These are phyloP conservation scores for Clarireedia paspali DNA, from an alignment of 2,329 filamentous ascomycete species.

Conservation along the genomic window DNA sequence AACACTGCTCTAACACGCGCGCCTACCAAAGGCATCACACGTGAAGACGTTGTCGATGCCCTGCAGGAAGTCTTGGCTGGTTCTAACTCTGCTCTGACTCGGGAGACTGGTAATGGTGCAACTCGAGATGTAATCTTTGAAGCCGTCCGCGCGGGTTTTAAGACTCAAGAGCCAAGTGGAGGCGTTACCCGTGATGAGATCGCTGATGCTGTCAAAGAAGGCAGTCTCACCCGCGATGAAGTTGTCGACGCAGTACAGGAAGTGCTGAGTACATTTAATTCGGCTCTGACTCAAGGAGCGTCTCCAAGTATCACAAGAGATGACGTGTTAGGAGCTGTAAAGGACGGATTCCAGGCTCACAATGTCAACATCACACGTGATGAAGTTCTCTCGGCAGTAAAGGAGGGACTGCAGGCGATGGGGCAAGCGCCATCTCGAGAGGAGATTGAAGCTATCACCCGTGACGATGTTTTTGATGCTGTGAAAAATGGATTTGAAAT, in stretches of 20 bases:
- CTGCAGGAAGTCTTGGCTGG: constrained; percentile 32
- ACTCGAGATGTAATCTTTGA: constrained; percentile 79
- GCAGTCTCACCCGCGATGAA: constrained; percentile 68
- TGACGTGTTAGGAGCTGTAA: constrained; percentile 75
- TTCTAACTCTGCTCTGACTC: constrained; percentile 29
- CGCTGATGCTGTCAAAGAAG: constrained; percentile 68
- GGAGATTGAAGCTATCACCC: constrained; percentile 39
- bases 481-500: constrained; percentile 52
- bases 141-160: constrained; percentile 75
- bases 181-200: constrained; percentile 74
- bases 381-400: constrained; percentile 56
- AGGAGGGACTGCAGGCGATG: constrained; percentile 47
- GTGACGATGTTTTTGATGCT: constrained; percentile 56
- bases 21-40: constrained; percentile 59
- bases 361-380: constrained; percentile 44
- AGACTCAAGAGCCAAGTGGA: constrained; percentile 58
- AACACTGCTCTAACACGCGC: constrained; percentile 77
- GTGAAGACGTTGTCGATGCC: constrained; percentile 47
- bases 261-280: constrained; percentile 78
- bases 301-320: constrained; percentile 64
- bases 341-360: constrained; percentile 77
- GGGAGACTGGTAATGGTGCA: constrained; percentile 42
- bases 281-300: constrained; percentile 55
- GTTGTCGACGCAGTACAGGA: constrained; percentile 77
- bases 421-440: constrained; percentile 34